These are phyloP conservation scores for Tilletia indica DNA, from an alignment of 1,284 basidiomycete genomes.

Conservation along the genomic window DNA sequence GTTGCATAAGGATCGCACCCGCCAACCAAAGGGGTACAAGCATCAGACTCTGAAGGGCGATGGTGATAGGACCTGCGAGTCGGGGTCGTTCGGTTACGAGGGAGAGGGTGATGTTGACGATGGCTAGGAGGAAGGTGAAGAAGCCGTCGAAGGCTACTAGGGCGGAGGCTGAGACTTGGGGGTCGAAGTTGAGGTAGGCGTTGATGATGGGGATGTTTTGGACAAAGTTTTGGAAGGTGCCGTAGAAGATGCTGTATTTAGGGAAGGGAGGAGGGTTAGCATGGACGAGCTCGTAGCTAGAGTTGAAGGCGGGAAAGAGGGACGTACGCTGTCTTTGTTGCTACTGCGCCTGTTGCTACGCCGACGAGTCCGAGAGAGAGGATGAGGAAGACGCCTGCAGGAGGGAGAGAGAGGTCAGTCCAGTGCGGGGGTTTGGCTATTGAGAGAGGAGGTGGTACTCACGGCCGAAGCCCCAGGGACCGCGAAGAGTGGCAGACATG, in stretches of 20 bases:
- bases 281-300: background rate
- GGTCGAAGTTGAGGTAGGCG: constrained; percentile 7
- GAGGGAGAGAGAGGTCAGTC: background rate
- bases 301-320: background rate
- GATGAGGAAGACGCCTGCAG: background rate
- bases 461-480: background rate
- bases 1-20: background rate
- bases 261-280: background rate
- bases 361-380: constrained; percentile 1
- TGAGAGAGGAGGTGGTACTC: background rate
- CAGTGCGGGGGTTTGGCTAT: background rate
- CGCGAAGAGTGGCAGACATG: background rate
- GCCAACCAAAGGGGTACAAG: constrained; percentile 4
- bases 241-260: constrained; percentile 6
- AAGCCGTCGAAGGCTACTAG: constrained; percentile 17
- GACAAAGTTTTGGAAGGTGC: constrained; percentile 2
- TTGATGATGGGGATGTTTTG: constrained; percentile 6
- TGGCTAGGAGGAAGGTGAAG: constrained; percentile 16
- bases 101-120: constrained; percentile 16
- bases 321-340: background rate
- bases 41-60: background rate
- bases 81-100: constrained; percentile 15
- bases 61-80: background rate
- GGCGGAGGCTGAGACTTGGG: background rate
- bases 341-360: background rate